Evolutionary conservation across 2,329 filamentous ascomycete genomes (phyloP).

Genomic region (Cephalotrichum gorgonifer): DNA sequence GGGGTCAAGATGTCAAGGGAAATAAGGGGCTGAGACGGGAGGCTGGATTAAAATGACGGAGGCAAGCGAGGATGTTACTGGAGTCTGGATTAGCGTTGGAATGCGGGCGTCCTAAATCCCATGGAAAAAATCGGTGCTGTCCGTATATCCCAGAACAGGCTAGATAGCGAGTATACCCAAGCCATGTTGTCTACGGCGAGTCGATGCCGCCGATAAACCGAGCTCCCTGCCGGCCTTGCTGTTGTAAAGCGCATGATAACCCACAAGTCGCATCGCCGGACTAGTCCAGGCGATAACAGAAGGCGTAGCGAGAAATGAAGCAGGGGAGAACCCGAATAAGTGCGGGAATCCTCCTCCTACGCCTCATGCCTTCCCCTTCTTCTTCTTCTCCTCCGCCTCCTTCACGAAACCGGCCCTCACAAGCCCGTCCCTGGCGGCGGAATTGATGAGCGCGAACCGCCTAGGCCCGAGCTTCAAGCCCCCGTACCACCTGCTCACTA

Average conservation of each 20-base stretch:
- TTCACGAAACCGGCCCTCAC: conserved; percentile 63
- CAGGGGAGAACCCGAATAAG: too few species aligned
- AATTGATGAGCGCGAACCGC: conserved; percentile 84
- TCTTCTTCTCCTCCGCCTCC: conserved; percentile 37
- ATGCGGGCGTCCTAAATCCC: too few species aligned
- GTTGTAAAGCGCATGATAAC: too few species aligned
- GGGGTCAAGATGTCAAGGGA: not conserved
- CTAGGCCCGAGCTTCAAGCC: conserved; percentile 82
- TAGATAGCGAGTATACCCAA: not conserved
- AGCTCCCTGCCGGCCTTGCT: too few species aligned
- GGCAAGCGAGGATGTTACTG: not conserved
- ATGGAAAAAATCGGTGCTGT: not conserved
- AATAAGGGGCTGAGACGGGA: not conserved
- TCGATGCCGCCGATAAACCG: too few species aligned
- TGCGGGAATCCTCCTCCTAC: too few species aligned
- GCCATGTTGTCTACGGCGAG: not conserved
- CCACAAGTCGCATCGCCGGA: too few species aligned
- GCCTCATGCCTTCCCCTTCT: conserved; percentile 21
- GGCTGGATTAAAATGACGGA: too few species aligned
- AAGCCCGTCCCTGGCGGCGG: conserved; percentile 72
- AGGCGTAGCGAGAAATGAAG: too few species aligned
- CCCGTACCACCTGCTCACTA: conserved; percentile 93
- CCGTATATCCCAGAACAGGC: not conserved
- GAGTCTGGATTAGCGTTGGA: not conserved
- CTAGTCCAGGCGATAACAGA: too few species aligned